These are phyloP conservation scores for Fagus sylvatica DNA, from an alignment of 306 rosid genomes.

Conservation along the genomic window DNA sequence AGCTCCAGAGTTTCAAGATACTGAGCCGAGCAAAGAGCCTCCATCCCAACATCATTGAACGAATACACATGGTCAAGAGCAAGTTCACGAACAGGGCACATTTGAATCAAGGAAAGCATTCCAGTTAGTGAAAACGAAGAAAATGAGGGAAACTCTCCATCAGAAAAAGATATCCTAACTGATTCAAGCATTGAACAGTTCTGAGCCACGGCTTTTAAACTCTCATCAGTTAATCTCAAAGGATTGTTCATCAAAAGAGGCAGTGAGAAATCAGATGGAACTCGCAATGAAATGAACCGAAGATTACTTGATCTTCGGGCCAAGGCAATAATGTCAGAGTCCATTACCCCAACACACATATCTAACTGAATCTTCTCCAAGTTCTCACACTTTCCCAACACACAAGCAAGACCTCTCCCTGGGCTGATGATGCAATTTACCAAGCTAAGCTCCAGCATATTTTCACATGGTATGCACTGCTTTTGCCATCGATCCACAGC, in stretches of 20 bases:
- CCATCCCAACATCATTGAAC: constrained; percentile 83
- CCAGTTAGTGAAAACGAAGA: constrained; percentile 75
- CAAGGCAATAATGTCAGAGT: constrained; percentile 67
- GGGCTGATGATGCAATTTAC: constrained; percentile 91
- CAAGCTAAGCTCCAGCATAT: constrained; percentile 69
- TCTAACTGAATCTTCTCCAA: constrained; percentile 78
- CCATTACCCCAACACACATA: constrained; percentile 88
- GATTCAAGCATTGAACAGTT: constrained; percentile 81
- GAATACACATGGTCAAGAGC: constrained; percentile 81
- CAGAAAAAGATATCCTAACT: constrained; percentile 69
- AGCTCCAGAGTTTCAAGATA: constrained; percentile 78
- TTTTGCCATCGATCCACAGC: constrained; percentile 86
- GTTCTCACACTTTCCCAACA: constrained; percentile 73
- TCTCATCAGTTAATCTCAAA: constrained; percentile 72
- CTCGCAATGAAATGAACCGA: constrained; percentile 62
- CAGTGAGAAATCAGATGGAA: constrained; percentile 86
- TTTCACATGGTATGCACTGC: constrained; percentile 75
- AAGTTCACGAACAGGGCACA: constrained; percentile 66
- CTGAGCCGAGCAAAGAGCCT: constrained; percentile 72
- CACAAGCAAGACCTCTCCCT: constrained; percentile 91
- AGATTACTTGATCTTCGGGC: constrained; percentile 65
- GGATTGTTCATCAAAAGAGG: constrained; percentile 63
- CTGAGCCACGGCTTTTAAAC: constrained; percentile 67
- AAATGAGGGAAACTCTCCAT: constrained; percentile 86
- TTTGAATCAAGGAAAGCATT: constrained; percentile 57